Conservation (phyloP, 148 eudicot species). For the Beta vulgaris region DNA sequence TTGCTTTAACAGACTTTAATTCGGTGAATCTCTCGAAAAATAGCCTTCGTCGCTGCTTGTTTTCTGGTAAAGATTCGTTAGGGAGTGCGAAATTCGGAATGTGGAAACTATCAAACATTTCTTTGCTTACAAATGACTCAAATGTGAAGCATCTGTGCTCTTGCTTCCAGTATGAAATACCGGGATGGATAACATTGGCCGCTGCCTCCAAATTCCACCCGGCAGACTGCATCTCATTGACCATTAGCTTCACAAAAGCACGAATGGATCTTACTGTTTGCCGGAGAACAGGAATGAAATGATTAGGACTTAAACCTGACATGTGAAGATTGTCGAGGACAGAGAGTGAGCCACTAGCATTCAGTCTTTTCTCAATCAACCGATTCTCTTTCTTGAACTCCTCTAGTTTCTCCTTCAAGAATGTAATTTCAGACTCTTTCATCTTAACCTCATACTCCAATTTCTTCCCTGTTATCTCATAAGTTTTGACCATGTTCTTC, state of each 20-base stretch:
- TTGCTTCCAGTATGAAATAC: conserved; percentile 45
- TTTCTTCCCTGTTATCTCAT: conserved; percentile 61
- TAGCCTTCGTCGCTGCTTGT: conserved; percentile 30
- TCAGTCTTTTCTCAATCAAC: conserved; percentile 64
- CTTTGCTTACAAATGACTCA: conserved; percentile 78
- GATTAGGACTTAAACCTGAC: conserved; percentile 55
- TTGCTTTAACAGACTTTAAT: conserved; percentile 54
- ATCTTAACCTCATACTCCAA: conserved; percentile 65
- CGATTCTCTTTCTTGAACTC: conserved; percentile 62
- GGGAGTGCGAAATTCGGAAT: conserved; percentile 43
- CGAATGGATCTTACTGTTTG: conserved; percentile 63
- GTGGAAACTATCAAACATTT: conserved; percentile 80
- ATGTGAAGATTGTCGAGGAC: conserved; percentile 57
- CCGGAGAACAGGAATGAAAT: conserved; percentile 52
- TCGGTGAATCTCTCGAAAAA: conserved; percentile 74
- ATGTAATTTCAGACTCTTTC: conserved; percentile 71
- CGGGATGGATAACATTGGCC: conserved; percentile 65
- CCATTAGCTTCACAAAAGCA: conserved; percentile 56
- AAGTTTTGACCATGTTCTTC: conserved; percentile 57
- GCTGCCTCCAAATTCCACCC: conserved; percentile 82
- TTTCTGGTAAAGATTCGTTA: conserved; percentile 41
- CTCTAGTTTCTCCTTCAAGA: conserved; percentile 61
- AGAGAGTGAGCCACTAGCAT: conserved; percentile 61
- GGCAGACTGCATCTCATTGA: conserved; percentile 64
- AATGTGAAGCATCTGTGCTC: conserved; percentile 61